Evolutionary conservation across 2,329 filamentous ascomycete species (phyloP), one percentile per base, ranked within the genome.

Genomic region (Xylariales sp.): DNA sequence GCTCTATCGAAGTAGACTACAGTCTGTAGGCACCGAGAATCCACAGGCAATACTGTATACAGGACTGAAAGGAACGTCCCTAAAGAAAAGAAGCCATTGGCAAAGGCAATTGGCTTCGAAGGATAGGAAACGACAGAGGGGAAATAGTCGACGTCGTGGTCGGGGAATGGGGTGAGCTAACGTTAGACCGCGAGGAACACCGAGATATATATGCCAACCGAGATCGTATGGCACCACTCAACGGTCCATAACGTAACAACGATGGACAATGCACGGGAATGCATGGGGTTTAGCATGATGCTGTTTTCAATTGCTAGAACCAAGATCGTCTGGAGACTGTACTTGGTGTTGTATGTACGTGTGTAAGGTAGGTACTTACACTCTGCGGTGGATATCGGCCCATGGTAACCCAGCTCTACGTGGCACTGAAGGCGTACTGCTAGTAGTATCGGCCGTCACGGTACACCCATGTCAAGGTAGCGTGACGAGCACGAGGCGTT

Each of bases 181-280:
- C n/a, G 24, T n/a, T 27, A 27, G 24, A 43, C 47, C 41, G 45
- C 49, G 43, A 51, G 48, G 49, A 45, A 51, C 59, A 59, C 60
- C 62, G 61, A 60, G 65, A 71, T 72, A 73, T 72, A 71, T 70
- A 71, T 61, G 53, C 47, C 48, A 49, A 54, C 57, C 45, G 40
- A 50, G 42, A 42, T 46, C 41, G 51, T 46, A 48, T 48, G 46
- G 52, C 47, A 50, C 55, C 49, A 49, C 44, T 51, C 43, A 46
- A 47, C 49, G 49, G 53, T 51, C 49, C 47, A 51, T 53, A 52
- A 51, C 46, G 49, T 43, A 42, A 45, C n/a, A n/a, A 36, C 35
- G 38, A 49, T 45, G 40, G 36, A 22, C 47, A 50, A 48, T 52
- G 51, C 51, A 50, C 46, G 48, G 51, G 43, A 53, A 55, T 48